Percentiles rank a stretch among this genome's conserved stretches.
phyloP scores from a whole-genome alignment of 2,329 filamentous ascomycete species.

The Trichoderma simmonsii region DNA sequence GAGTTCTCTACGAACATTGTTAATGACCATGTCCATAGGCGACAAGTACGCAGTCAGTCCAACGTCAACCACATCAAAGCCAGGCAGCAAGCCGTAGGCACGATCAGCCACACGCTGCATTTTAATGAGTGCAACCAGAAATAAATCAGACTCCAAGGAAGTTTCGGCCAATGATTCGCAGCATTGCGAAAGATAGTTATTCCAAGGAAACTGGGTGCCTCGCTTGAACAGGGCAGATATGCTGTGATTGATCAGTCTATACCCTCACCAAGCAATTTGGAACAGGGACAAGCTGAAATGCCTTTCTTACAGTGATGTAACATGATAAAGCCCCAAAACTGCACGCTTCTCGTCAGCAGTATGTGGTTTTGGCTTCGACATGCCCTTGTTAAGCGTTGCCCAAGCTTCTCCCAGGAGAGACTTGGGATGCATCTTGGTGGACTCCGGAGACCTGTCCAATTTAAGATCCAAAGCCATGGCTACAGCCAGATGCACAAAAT shows the following conservation, averaged over 20 bases:
- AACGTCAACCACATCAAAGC: constrained; percentile 19
- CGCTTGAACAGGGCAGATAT: constrained; percentile 33
- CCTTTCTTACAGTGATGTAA: constrained; percentile 35
- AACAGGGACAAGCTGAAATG: too few relatives aligned
- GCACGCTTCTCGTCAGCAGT: constrained; percentile 39
- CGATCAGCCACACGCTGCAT: constrained; percentile 36
- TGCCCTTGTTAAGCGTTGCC: constrained; percentile 23
- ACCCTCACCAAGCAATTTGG: too few relatives aligned
- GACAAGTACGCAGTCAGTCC: constrained; percentile 23
- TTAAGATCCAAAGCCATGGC: constrained; percentile 39
- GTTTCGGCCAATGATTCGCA: constrained; percentile 30
- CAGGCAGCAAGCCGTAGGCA: constrained; percentile 27
- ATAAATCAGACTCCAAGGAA: constrained; percentile 33
- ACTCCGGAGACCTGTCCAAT: constrained; percentile 31
- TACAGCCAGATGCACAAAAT: constrained; percentile 38
- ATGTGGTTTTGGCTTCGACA: constrained; percentile 24
- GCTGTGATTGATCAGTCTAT: constrained; percentile 16
- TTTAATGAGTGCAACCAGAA: constrained; percentile 32
- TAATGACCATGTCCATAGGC: constrained; percentile 34
- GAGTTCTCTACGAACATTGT: constrained; percentile 33
- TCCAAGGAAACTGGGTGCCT: constrained; percentile 32
- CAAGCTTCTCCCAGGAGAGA: constrained; percentile 35
- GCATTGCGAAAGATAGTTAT: constrained; percentile 34
- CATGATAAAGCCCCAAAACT: constrained; percentile 40
- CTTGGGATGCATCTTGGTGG: constrained; percentile 25